Evolutionary conservation across 2,329 filamentous ascomycete genomes (phyloP), one percentile per base, ranked within the genome.

Genomic region (Curvularia sp.): DNA sequence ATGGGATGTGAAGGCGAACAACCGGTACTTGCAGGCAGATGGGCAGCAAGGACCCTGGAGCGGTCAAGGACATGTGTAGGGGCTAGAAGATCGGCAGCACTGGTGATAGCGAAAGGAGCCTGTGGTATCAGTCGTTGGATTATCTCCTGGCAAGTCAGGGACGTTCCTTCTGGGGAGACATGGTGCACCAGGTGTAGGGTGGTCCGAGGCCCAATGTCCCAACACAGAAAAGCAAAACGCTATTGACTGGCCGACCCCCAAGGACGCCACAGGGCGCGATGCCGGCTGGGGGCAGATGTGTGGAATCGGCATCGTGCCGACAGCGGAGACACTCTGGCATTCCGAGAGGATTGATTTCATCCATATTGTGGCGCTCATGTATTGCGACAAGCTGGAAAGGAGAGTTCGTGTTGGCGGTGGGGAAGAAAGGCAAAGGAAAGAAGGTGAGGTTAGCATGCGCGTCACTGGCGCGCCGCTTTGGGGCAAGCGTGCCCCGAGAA

Each of bases 331-430:
- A 24, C 22, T 46, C 41, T 18, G 9, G 30, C 28, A 55, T 48
- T 31, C 13, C 33, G 44, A 53, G 38, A 53, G 46, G 26, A 48
- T 44, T 57, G 13, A 64, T 30, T 58, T 41, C 24, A 41, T 49
- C 28, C 51, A 66, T 58, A 61, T 61, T 65, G 64, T 65, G 64
- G 64, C 64, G 55, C 57, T 26, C 43, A 33, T 30, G 13, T 51
- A n/a, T 12, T 35, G 26, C 22, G 56, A 53, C 20, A 26, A 38
- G 31, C 26, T 60, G 22, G 60, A 47, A 30, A 63, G 49, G 24
- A 24, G 47, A 50, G 24, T 30, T 55, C 55, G 58, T 49, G 58
- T 51, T 31, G 22, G 49, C 39, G 22, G 41, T 49, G 44, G 39
- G 38, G 51, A 44, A 33, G 38, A 41, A n/a, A 30, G 24, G 35